Evolutionary conservation across 306 rosid genomes (phyloP).

Genomic region (Malus asiatica): DNA sequence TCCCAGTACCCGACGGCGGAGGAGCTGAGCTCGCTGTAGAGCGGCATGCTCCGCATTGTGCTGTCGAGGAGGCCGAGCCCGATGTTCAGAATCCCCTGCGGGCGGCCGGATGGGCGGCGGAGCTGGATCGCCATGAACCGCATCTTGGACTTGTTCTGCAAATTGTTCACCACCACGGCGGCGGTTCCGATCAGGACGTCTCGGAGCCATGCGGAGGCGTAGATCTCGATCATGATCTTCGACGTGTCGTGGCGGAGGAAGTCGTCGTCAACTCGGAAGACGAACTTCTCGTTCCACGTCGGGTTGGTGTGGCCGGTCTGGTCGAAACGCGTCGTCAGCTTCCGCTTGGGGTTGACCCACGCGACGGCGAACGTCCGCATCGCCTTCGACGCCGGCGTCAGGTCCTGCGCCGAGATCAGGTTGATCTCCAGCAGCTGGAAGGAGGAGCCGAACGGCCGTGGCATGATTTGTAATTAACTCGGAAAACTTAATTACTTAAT

Average conservation of each 20-base stretch:
- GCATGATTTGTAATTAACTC: not conserved
- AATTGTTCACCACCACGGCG: conserved; percentile 27
- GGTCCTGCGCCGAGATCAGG: conserved; percentile 57
- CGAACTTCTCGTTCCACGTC: conserved; percentile 75
- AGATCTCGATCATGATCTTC: conserved; percentile 49
- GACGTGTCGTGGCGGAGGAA: conserved; percentile 34
- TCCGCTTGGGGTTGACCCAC: conserved; percentile 58
- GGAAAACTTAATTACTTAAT: not conserved
- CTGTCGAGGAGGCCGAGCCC: conserved; percentile 46
- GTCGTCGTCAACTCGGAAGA: conserved; percentile 48
- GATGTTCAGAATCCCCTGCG: conserved; percentile 60
- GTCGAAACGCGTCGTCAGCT: conserved; percentile 44
- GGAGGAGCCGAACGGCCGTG: not conserved
- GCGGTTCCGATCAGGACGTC: conserved; percentile 58
- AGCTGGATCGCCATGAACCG: conserved; percentile 52
- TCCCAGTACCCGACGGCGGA: conserved; percentile 41
- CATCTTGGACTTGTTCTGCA: conserved; percentile 38
- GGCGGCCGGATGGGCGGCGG: conserved; percentile 69
- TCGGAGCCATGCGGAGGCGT: conserved; percentile 38
- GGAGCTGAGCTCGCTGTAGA: conserved; percentile 51
- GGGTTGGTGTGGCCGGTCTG: conserved; percentile 48
- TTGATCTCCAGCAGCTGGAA: conserved; percentile 58
- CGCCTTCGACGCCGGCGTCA: conserved; percentile 34
- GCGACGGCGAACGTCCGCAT: conserved; percentile 58
- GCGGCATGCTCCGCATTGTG: conserved; percentile 58